phyloP scores from a whole-genome alignment of 495 filamentous ascomycete genomes.

The Friedmanniomyces simplex region DNA sequence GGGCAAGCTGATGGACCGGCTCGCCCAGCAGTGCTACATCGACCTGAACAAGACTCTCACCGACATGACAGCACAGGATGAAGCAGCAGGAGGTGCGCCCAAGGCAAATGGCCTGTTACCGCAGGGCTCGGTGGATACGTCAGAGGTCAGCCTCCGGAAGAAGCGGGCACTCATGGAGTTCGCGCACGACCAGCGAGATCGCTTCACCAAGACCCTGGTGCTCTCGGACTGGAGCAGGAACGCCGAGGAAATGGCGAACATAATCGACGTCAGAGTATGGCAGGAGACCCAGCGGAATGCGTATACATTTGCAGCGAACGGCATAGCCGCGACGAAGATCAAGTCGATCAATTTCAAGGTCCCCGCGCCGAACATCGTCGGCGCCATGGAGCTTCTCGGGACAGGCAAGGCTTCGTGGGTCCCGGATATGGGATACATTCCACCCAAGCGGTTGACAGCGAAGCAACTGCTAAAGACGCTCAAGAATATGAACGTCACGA shows the following conservation, averaged over 20 bases:
- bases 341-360: constrained; percentile 54
- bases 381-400: constrained; percentile 73
- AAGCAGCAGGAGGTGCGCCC: constrained; percentile 7
- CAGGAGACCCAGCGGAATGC: constrained; percentile 47
- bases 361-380: constrained; percentile 81
- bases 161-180: constrained; percentile 68
- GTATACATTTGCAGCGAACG: constrained; percentile 47
- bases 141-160: constrained; percentile 59
- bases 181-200: constrained; percentile 50
- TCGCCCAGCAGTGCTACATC: constrained; percentile 73
- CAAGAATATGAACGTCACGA: constrained; percentile 68
- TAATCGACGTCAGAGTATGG: constrained; percentile 76
- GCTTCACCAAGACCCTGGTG: constrained; percentile 84
- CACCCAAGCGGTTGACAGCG: constrained; percentile 57
- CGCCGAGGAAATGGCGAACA: constrained; percentile 59
- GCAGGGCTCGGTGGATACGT: constrained; percentile 45
- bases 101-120: constrained; percentile 38
- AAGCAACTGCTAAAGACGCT: constrained; percentile 57
- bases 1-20: constrained; percentile 51
- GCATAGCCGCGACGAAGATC: constrained; percentile 58
- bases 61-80: constrained; percentile 45
- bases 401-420: constrained; percentile 64
- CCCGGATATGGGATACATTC: constrained; percentile 71
- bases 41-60: constrained; percentile 60
- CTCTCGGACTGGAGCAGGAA: constrained; percentile 80